A percentile compares a stretch with the other conserved stretches of the same genome.
Evolutionary conservation across 202 grass and related monocot species (phyloP).

Genomic region (Brachypodium distachyon): DNA sequence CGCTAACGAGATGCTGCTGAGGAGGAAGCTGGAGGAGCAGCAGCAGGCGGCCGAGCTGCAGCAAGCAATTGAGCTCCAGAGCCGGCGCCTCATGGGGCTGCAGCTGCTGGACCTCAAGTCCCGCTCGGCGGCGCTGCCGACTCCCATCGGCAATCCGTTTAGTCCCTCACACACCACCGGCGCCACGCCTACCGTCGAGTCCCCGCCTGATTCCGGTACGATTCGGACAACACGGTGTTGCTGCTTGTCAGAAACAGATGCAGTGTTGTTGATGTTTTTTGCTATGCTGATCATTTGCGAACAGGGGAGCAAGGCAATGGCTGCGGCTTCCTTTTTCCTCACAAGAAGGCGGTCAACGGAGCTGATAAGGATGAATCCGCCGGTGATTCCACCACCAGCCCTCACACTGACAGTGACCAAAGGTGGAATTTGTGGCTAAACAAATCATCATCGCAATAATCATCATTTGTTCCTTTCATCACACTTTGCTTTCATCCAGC

Average conservation of each 20-base stretch:
- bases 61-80: conserved; percentile 88
- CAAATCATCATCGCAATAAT: conserved; percentile 12
- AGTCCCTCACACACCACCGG: conserved; percentile 10
- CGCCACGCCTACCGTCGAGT: not conserved
- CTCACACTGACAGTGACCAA: conserved; percentile 75
- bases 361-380: conserved; percentile 81
- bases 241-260: not conserved
- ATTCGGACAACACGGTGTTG: not conserved
- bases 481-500: conserved; percentile 42
- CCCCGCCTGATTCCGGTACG: conserved; percentile 37
- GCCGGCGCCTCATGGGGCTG: conserved; percentile 64
- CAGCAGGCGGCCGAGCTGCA: conserved; percentile 86
- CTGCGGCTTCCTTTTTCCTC: conserved; percentile 37
- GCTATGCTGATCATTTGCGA: not conserved
- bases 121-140: conserved; percentile 12
- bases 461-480: conserved; percentile 16
- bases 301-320: conserved; percentile 36
- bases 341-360: conserved; percentile 47
- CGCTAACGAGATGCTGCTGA: conserved; percentile 59
- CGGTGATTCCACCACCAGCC: conserved; percentile 46
- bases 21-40: conserved; percentile 91
- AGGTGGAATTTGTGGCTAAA: conserved; percentile 55
- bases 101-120: conserved; percentile 73
- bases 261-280: not conserved
- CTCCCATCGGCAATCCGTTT: conserved; percentile 33